Evolutionary conservation across 176 grass and related monocot species (phyloP).

Genomic region (Aegilops longissima): DNA sequence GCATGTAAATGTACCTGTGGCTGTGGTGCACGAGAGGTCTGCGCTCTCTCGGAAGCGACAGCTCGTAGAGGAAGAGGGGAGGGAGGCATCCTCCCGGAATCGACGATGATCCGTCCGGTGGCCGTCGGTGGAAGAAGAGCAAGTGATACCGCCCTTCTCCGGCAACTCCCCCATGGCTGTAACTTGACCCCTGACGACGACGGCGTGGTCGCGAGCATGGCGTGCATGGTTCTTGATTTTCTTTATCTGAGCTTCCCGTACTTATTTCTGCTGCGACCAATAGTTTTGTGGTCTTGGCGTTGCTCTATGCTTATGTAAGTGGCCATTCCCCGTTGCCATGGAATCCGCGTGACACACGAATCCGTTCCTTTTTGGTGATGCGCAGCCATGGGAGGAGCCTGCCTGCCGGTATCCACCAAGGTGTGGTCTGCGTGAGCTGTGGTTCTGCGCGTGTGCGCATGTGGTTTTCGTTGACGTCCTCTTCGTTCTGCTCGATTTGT

Average conservation of each 20-base stretch:
- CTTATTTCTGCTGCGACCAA: background rate
- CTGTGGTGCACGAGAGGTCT: constrained; percentile 4
- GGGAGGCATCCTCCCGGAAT: background rate
- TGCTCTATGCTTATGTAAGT: background rate
- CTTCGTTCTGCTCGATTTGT: background rate
- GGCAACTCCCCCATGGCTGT: constrained; percentile 7
- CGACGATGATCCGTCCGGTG: too few species aligned
- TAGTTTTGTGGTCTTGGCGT: background rate
- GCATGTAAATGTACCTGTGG: background rate
- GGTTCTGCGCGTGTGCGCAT: background rate
- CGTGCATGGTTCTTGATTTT: background rate
- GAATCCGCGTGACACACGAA: constrained; percentile 25
- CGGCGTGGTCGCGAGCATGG: constrained; percentile 32
- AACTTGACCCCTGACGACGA: constrained; percentile 16
- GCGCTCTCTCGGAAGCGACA: background rate
- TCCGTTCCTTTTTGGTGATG: constrained; percentile 22
- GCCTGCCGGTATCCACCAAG: background rate
- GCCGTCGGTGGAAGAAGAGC: background rate
- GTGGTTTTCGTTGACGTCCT: background rate
- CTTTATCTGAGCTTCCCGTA: background rate
- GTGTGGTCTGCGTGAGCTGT: constrained; percentile 38
- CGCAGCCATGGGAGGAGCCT: background rate
- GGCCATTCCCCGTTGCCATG: constrained; percentile 4
- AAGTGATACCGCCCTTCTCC: background rate
- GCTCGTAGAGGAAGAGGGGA: background rate